Conservation (phyloP, 768 basidiomycete genomes). For the Gloeostereum incarnatum region DNA sequence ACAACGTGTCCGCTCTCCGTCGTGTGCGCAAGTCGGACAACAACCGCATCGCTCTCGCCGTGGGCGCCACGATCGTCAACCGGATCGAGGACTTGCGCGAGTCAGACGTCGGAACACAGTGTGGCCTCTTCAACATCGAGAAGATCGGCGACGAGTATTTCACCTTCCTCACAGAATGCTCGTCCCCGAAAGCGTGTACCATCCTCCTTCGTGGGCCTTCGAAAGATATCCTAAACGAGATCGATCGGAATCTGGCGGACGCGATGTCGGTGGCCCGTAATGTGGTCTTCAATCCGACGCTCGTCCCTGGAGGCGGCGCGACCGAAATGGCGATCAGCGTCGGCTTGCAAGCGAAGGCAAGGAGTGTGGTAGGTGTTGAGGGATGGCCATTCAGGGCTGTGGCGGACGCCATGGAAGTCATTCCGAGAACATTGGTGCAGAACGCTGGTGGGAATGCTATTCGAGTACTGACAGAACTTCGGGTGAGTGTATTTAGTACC, state of each 20-base stretch:
- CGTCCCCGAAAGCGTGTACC: constrained; percentile 90
- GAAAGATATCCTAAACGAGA: constrained; percentile 97
- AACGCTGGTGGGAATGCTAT: constrained; percentile 96
- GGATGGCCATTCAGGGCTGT: constrained; percentile 89
- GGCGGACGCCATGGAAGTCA: constrained; percentile 95
- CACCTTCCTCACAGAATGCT: constrained; percentile 91
- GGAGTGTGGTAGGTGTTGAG: constrained; percentile 79
- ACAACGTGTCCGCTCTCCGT: constrained; percentile 87
- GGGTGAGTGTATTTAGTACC: constrained; percentile 41
- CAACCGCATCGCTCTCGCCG: constrained; percentile 94
- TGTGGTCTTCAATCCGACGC: constrained; percentile 88
- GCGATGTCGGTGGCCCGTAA: constrained; percentile 97
- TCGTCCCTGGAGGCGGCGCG: constrained; percentile 95
- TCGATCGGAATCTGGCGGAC: constrained; percentile 95
- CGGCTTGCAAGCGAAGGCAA: constrained; percentile 71
- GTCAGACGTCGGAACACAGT: constrained; percentile 83
- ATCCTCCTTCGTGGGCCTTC: constrained; percentile 96
- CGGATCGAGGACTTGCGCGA: constrained; percentile 92
- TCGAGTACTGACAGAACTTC: constrained; percentile 83
- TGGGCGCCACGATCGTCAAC: constrained; percentile 96
- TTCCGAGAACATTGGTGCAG: constrained; percentile 90
- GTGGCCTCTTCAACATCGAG: constrained; percentile 94
- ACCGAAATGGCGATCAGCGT: constrained; percentile 98
- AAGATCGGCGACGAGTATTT: constrained; percentile 99
- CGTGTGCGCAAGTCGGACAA: constrained; percentile 99